Conservation (phyloP, 2,329 filamentous ascomycete genomes). For the Pseudogymnoascus sp. region DNA sequence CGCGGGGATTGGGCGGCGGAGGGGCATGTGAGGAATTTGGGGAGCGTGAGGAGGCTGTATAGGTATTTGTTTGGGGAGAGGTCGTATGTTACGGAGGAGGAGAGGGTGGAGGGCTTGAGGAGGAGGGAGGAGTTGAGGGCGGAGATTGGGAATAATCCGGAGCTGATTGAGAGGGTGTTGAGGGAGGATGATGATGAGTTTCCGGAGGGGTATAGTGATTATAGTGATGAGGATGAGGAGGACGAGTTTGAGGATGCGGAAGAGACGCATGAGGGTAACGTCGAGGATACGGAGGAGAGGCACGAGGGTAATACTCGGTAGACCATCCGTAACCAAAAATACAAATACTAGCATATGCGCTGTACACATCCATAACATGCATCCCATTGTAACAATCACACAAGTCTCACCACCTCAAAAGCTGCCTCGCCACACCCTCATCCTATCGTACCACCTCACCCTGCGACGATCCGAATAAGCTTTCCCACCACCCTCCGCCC, state of each 20-base stretch:
- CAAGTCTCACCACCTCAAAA: background rate
- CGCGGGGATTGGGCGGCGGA: slow-evolving; percentile 15
- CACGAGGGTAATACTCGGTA: background rate
- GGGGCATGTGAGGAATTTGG: slow-evolving; percentile 13
- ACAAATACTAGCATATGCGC: background rate
- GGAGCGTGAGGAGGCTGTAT: background rate
- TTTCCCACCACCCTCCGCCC: background rate
- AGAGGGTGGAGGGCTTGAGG: background rate
- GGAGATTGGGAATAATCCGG: background rate
- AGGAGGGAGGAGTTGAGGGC: background rate
- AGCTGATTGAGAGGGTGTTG: background rate
- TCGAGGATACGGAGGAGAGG: background rate
- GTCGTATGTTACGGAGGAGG: background rate
- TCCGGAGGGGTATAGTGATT: background rate
- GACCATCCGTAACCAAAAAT: background rate
- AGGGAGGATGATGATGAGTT: background rate
- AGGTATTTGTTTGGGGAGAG: slow-evolving; percentile 2
- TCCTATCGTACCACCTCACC: background rate
- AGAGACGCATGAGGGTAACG: background rate
- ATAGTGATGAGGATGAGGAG: background rate
- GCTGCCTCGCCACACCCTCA: background rate
- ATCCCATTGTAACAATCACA: background rate
- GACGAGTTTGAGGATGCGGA: background rate
- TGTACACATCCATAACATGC: background rate
- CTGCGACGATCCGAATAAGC: background rate